phyloP scores from a whole-genome alignment of 1,139 yeast genomes.

The Protomyces macrosporus region DNA sequence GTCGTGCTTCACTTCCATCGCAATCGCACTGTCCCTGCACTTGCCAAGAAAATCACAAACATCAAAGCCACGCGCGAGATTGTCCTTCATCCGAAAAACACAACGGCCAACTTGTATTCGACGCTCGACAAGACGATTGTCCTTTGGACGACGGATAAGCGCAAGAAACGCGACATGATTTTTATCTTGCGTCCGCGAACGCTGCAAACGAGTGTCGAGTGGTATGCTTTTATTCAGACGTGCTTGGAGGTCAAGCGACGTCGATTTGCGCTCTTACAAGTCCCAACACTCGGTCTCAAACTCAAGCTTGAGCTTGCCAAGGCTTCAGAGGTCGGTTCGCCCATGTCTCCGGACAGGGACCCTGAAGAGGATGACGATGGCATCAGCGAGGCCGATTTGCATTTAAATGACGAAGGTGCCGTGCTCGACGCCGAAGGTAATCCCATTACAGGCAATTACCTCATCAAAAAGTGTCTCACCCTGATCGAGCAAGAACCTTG shows the following conservation, averaged over 20 bases:
- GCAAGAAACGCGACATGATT: slow-evolving; percentile 37
- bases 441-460: slow-evolving; percentile 32
- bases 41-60: slow-evolving; percentile 33
- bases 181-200: slow-evolving; percentile 57
- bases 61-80: slow-evolving; percentile 25
- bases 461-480: slow-evolving; percentile 37
- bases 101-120: slow-evolving; percentile 54
- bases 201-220: slow-evolving; percentile 50
- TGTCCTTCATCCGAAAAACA: slow-evolving; percentile 32
- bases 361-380: slow-evolving; percentile 5
- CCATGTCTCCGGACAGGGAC: slow-evolving; percentile 35
- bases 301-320: slow-evolving; percentile 46
- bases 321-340: neutral
- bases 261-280: slow-evolving; percentile 40
- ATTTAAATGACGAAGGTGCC: slow-evolving; percentile 18
- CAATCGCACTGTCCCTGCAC: slow-evolving; percentile 42
- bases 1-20: slow-evolving; percentile 59
- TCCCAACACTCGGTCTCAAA: slow-evolving; percentile 50
- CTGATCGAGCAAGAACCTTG: slow-evolving; percentile 35
- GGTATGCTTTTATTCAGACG: slow-evolving; percentile 58
- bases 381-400: neutral
- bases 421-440: slow-evolving; percentile 28
- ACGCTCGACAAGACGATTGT: slow-evolving; percentile 51
- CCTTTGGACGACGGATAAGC: slow-evolving; percentile 19
- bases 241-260: slow-evolving; percentile 40